Evolutionary conservation across 495 filamentous ascomycete genomes (phyloP).

Genomic region (Annulohypoxylon moriforme): DNA sequence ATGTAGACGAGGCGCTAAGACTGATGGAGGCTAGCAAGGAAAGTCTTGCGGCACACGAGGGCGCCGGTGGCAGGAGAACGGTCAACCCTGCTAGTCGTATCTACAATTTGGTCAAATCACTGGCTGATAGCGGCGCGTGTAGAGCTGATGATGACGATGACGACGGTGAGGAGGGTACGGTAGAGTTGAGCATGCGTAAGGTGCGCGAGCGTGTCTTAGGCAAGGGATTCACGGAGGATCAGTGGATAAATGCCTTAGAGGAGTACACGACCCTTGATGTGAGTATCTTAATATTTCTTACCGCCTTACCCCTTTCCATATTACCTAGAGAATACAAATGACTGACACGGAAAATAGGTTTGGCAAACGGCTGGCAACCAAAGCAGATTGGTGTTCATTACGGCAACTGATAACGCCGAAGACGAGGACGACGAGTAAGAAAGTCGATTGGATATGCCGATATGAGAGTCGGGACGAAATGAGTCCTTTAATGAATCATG

Average conservation of each 20-base stretch:
- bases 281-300: slow-evolving; percentile 58
- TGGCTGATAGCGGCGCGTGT: slow-evolving; percentile 80
- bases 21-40: slow-evolving; percentile 93
- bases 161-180: slow-evolving; percentile 52
- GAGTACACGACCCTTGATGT: slow-evolving; percentile 92
- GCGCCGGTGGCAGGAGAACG: slow-evolving; percentile 66
- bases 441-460: neutral
- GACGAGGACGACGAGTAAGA: slow-evolving; percentile 41
- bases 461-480: neutral
- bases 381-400: slow-evolving; percentile 82
- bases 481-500: neutral
- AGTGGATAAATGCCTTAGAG: slow-evolving; percentile 84
- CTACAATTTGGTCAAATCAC: slow-evolving; percentile 87
- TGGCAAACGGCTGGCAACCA: slow-evolving; percentile 95
- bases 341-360: slow-evolving; percentile 65
- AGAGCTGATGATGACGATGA: slow-evolving; percentile 64
- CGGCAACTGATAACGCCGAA: slow-evolving; percentile 51
- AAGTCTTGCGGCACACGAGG: slow-evolving; percentile 73
- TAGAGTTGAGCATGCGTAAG: slow-evolving; percentile 85
- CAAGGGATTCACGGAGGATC: slow-evolving; percentile 96
- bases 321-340: slow-evolving; percentile 18
- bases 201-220: slow-evolving; percentile 91
- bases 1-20: slow-evolving; percentile 94
- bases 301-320: slow-evolving; percentile 8
- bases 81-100: slow-evolving; percentile 89